Percentiles rank a stretch among this genome's conserved stretches.
Conservation (phyloP, 2,329 filamentous ascomycete species). For the Elsinoe batatas region DNA sequence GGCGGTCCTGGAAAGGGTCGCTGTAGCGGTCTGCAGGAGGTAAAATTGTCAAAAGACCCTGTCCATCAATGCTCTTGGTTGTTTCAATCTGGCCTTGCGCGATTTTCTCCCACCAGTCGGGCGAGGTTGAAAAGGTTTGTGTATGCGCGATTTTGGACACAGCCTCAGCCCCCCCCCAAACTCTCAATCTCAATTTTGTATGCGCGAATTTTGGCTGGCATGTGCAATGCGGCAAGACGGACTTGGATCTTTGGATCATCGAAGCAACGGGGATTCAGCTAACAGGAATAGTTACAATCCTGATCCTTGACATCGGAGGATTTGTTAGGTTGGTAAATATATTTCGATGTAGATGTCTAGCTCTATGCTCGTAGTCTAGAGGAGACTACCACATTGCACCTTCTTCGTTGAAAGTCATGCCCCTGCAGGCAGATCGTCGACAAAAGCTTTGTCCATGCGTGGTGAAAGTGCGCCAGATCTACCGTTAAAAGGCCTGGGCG, state of each 20-base stretch:
- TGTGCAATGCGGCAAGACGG: constrained; percentile 2
- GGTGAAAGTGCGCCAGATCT: neutral
- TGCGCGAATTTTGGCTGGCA: constrained; percentile 10
- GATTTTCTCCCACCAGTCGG: constrained; percentile 3
- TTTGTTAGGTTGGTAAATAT: too few species aligned
- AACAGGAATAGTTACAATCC: neutral
- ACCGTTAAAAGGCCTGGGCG: neutral
- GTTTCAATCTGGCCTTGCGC: constrained; percentile 8
- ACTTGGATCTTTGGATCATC: neutral
- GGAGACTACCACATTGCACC: neutral
- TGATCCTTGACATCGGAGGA: too few species aligned
- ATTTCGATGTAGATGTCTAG: too few species aligned
- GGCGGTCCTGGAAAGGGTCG: neutral
- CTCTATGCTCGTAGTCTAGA: neutral
- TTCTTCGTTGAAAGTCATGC: neutral
- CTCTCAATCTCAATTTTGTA: neutral
- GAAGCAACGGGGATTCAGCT: neutral
- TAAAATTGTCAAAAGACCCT: neutral
- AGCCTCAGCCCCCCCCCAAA: constrained; percentile 5
- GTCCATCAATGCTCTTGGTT: neutral
- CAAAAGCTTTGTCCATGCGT: neutral
- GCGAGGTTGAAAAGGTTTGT: neutral
- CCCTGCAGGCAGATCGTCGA: neutral
- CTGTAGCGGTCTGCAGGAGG: neutral
- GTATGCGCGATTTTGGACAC: constrained; percentile 12